A percentile compares a stretch with the other conserved stretches of the same genome.
phyloP scores from a whole-genome alignment of 352 stramenopile species.

The Globisporangium abappressorium region DNA sequence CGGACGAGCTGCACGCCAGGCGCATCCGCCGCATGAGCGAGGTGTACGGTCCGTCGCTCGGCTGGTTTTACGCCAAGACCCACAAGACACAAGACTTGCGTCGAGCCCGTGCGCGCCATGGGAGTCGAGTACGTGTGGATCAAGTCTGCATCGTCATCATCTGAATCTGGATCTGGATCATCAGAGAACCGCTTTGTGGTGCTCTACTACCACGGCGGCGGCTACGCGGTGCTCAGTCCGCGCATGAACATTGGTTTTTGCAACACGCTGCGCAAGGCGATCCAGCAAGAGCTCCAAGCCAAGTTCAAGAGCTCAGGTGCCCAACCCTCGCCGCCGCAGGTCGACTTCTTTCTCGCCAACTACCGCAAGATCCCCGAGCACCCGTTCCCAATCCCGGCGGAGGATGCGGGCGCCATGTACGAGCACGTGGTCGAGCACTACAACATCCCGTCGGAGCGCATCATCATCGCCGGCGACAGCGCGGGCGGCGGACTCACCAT shows the following conservation, averaged over 20 bases:
- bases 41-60: conserved; percentile 20
- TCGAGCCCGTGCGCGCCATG: conserved; percentile 27
- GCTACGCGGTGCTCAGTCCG: conserved; percentile 38
- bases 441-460: conserved; percentile 24
- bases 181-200: conserved; percentile 10
- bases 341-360: conserved; percentile 46
- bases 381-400: conserved; percentile 30
- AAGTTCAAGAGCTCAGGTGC: background rate
- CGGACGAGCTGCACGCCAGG: conserved; percentile 17
- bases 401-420: conserved; percentile 39
- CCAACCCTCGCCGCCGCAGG: conserved; percentile 5
- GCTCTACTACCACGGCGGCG: conserved; percentile 38
- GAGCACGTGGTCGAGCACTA: conserved; percentile 34
- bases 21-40: conserved; percentile 24
- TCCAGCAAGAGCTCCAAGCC: conserved; percentile 22
- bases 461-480: conserved; percentile 51
- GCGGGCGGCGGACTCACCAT: conserved; percentile 42
- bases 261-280: conserved; percentile 21
- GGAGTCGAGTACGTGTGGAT: conserved; percentile 40
- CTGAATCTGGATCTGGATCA: background rate
- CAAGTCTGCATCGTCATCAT: background rate
- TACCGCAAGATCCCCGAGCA: conserved; percentile 50
- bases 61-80: conserved; percentile 22
- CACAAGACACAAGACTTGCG: conserved; percentile 14
- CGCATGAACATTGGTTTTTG: conserved; percentile 41